Conservation (phyloP, 2,329 filamentous ascomycete species). For the Fusarium sp. region DNA sequence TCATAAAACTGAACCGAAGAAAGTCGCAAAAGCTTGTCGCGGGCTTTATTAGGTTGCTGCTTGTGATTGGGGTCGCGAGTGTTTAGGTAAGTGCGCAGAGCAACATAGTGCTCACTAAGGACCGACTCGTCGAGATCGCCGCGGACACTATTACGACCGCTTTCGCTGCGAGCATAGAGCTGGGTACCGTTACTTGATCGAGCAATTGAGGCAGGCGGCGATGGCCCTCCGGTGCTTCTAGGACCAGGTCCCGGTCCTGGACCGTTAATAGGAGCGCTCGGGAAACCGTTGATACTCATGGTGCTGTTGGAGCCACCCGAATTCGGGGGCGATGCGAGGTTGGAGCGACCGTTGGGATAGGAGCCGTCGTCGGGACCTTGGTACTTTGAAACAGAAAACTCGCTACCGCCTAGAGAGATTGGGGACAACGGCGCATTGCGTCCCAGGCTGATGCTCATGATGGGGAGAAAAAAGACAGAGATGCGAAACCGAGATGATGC, state of each 20-base stretch:
- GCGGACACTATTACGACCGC: conserved; percentile 66
- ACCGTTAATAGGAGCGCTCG: conserved; percentile 47
- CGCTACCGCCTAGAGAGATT: conserved; percentile 84
- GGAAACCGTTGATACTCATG: conserved; percentile 71
- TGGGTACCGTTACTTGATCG: conserved; percentile 84
- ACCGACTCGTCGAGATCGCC: conserved; percentile 71
- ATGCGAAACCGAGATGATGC: conserved; percentile 37
- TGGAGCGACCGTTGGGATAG: conserved; percentile 65
- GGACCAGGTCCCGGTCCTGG: conserved; percentile 60
- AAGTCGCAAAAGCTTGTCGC: conserved; percentile 91
- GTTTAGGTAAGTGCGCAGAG: conserved; percentile 82
- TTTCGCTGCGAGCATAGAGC: conserved; percentile 72
- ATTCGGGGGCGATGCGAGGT: conserved; percentile 75
- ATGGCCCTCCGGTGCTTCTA: conserved; percentile 73
- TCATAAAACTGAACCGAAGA: conserved; percentile 96
- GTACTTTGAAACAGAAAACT: conserved; percentile 81
- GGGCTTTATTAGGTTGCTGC: conserved; percentile 84
- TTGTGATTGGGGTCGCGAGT: conserved; percentile 80
- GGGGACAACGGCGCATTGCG: conserved; percentile 83
- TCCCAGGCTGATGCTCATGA: conserved; percentile 69
- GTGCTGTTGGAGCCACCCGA: conserved; percentile 69
- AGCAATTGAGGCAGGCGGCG: conserved; percentile 88
- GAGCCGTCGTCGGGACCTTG: conserved; percentile 65
- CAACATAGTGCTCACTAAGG: conserved; percentile 82
- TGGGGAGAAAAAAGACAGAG: conserved; percentile 46